Base-by-base conservation (phyloP, 2,329 filamentous ascomycete species). In the Colletotrichum horii region DNA sequence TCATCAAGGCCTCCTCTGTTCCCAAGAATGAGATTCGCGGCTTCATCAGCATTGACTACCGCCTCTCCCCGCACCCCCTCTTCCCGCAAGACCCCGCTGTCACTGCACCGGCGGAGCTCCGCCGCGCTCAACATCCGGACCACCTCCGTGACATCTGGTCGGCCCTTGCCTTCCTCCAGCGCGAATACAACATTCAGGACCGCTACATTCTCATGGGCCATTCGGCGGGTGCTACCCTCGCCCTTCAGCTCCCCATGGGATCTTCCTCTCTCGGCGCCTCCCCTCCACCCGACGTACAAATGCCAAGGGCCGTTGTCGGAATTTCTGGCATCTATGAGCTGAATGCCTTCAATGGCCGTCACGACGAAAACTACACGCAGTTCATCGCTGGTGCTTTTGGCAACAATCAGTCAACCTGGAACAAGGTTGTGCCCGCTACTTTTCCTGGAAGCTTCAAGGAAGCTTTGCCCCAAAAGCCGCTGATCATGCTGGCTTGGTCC, bases 301-400 rank as follows among this genome's bases (percentile, higher is more conserved):
- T 86, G 22, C 91, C 91, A 0, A 80, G 84, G 4, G 90, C 88
- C 6, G 83, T 94, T n/a, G 81, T 94, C 6, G 89, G 92, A 38
- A 83, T 94, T 24, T 90, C 90, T 71, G 93, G 94, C 1, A 91
- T 95, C 26, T 95, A 94, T 82, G 90, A 94, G 79, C 82, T 95
- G 12, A 86, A 86, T 9, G 87, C 87, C 0, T 83, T 95, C 24
- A 84, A 88, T 30, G 82, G 85, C 62, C 85, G 88, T 9, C 85
- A 89, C 43, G 81, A 80, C 22, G 85, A 84, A 8, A 81, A 79
- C 32, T 95, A 95, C 81, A 81, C 83, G 8, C 86, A 87, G 5
- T 92, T 95, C 76, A 85, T 93, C 24, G 79, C 83, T 4, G 87
- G 85, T 8, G 93, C 93, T 2, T 95, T 95, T 82, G 93, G 93